phyloP scores from a whole-genome alignment of 352 stramenopile genomes.

The Pythium grandisporangium region DNA sequence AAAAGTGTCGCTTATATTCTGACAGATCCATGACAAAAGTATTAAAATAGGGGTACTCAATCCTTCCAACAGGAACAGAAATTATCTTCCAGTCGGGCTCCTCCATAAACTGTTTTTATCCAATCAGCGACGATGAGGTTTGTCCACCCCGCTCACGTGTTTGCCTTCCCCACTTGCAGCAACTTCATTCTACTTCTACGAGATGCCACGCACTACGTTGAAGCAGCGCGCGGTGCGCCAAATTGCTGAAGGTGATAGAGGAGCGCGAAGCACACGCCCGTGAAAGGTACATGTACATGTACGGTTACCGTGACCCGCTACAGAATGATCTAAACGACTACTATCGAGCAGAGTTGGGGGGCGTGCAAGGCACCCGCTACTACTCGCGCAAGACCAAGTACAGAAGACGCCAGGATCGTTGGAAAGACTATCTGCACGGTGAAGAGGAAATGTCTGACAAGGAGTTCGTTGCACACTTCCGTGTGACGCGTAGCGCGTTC shows the following conservation, averaged over 20 bases:
- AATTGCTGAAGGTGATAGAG: not conserved
- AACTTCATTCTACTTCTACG: too few relatives aligned
- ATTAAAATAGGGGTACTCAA: too few relatives aligned
- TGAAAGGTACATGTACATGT: not conserved
- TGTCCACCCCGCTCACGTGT: too few relatives aligned
- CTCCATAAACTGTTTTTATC: too few relatives aligned
- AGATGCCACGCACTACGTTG: conserved; percentile 1
- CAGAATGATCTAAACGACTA: conserved; percentile 5
- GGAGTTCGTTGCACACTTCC: conserved; percentile 7
- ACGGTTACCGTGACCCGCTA: not conserved
- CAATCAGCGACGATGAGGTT: too few relatives aligned
- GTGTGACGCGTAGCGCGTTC: conserved; percentile 2
- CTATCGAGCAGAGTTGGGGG: conserved; percentile 1
- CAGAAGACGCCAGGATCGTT: not conserved
- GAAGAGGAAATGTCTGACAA: not conserved
- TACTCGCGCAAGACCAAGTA: not conserved
- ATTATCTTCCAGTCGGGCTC: too few relatives aligned
- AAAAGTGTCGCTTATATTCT: too few relatives aligned
- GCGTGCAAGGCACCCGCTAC: not conserved
- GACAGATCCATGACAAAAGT: too few relatives aligned
- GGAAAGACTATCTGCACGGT: conserved; percentile 3
- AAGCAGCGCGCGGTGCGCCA: conserved; percentile 1
- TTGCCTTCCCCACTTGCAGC: too few relatives aligned
- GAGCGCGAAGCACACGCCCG: not conserved
- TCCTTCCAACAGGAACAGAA: too few relatives aligned